Evolutionary conservation across 495 filamentous ascomycete species (phyloP), one percentile per base, ranked within the genome.

Genomic region (Niebla homalea): DNA sequence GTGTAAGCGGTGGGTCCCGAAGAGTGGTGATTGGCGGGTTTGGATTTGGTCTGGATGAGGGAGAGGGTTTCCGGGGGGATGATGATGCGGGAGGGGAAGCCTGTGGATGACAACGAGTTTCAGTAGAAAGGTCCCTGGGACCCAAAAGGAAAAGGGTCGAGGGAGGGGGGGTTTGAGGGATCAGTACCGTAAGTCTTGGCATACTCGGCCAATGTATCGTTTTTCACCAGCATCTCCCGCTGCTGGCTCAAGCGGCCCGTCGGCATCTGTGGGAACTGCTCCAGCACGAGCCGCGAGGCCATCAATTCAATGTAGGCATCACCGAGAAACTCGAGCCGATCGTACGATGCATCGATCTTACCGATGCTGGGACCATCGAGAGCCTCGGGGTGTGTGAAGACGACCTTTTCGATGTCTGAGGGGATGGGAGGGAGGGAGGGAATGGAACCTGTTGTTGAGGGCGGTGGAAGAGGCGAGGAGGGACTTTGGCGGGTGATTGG

Each of bases 231-330:
- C 32, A 72, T 58, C 61, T 89, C 83, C 10, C 85, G 76, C 22
- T 83, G 69, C 46, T 84, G 79, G 14, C 78, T 77, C 54, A 75
- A 73, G 51, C 73, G 67, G 16, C 84, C 84, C 3, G 80, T 69
- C 0, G 70, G 48, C 14, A 83, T 67, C 10, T 65, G 60, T 4
- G 75, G 72, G 55, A 84, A 87, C n/a, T 68, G 78, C 35, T 74
- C 59, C 62, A 74, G 78, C 32, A 88, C 74, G 51, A 85, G 65
- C 21, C 72, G 74, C 2, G 81, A 79, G 43, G 83, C 73, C 43
- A 84, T 77, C 14, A 85, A 63, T 49, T 88, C 79, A 26, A 87
- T 66, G 52, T 86, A 88, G 4, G 80, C 78, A 60, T 89, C 85
- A 3, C 85, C 85, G 29, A 89, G 68, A 60, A 85, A 80, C 63